Percentiles rank a stretch among this genome's conserved stretches.
These are phyloP conservation scores for Pachyrhizus erosus DNA, from an alignment of 306 rosid genomes.

Conservation along the genomic window DNA sequence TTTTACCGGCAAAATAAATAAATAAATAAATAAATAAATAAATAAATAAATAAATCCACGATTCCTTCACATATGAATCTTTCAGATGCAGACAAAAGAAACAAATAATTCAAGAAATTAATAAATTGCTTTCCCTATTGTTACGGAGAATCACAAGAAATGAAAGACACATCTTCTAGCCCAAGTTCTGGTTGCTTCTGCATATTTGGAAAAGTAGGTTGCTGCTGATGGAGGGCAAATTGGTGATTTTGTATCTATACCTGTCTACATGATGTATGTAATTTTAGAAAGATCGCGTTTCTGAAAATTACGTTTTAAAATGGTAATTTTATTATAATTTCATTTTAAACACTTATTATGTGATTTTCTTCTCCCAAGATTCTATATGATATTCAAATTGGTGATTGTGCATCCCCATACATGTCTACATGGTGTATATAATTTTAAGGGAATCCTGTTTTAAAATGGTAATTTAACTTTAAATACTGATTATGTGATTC, in stretches of 20 bases:
- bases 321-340: background rate
- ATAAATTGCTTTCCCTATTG: background rate
- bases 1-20: constrained; percentile 4
- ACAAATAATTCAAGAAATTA: background rate
- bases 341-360: too few species aligned
- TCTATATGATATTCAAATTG: too few species aligned
- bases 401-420: too few species aligned
- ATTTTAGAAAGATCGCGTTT: background rate
- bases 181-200: constrained; percentile 8
- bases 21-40: background rate
- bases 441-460: too few species aligned
- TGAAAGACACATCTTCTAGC: background rate
- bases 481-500: too few species aligned
- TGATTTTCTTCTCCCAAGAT: too few species aligned
- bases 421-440: too few species aligned
- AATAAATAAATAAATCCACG: background rate
- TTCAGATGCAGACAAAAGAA: constrained; percentile 21
- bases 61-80: constrained; percentile 49
- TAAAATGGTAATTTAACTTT: background rate
- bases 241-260: background rate
- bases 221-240: background rate
- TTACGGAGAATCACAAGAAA: background rate
- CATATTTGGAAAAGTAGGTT: background rate
- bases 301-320: background rate
- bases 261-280: too few species aligned